Percentiles rank a stretch among this genome's conserved stretches.
Evolutionary conservation across 2,329 filamentous ascomycete genomes (phyloP).

Genomic region (Botrytis paeoniae): DNA sequence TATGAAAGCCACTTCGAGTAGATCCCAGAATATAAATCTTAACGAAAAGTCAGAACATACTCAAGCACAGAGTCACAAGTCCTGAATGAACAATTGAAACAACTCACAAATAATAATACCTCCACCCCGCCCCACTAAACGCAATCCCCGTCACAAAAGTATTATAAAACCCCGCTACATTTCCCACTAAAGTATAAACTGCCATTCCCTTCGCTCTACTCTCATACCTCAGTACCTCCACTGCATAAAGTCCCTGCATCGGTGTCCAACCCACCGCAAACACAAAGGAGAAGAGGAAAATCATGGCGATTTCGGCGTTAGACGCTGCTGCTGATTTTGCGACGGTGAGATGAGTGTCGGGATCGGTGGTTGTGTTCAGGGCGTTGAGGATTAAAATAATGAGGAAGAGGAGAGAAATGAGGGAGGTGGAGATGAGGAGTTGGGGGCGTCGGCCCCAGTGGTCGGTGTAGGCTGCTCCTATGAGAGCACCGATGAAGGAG

Average conservation of each 20-base stretch:
- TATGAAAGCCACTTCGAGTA: constrained; percentile 12
- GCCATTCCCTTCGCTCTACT: constrained; percentile 18
- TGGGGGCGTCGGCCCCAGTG: constrained; percentile 39
- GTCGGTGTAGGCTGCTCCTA: constrained; percentile 29
- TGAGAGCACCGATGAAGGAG: constrained; percentile 40
- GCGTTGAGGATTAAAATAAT: constrained; percentile 41
- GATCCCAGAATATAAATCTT: constrained; percentile 17
- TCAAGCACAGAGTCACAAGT: too few relatives aligned
- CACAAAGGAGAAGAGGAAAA: constrained; percentile 52
- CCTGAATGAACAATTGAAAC: too few relatives aligned
- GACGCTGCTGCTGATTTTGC: constrained; percentile 37
- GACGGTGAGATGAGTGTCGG: background rate
- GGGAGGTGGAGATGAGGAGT: constrained; percentile 45
- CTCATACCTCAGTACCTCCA: constrained; percentile 41
- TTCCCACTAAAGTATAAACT: constrained; percentile 11
- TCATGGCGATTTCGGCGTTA: constrained; percentile 48
- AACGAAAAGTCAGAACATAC: background rate
- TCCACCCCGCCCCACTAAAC: constrained; percentile 12
- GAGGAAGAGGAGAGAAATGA: constrained; percentile 14
- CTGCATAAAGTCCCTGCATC: constrained; percentile 49
- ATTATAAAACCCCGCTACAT: constrained; percentile 18
- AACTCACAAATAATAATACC: constrained; percentile 18
- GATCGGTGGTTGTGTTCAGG: constrained; percentile 45
- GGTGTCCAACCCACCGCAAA: constrained; percentile 53
- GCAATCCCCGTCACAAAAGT: constrained; percentile 18